Base-by-base conservation (phyloP, 148 eudicot genomes). In the Chenopodium album region DNA sequence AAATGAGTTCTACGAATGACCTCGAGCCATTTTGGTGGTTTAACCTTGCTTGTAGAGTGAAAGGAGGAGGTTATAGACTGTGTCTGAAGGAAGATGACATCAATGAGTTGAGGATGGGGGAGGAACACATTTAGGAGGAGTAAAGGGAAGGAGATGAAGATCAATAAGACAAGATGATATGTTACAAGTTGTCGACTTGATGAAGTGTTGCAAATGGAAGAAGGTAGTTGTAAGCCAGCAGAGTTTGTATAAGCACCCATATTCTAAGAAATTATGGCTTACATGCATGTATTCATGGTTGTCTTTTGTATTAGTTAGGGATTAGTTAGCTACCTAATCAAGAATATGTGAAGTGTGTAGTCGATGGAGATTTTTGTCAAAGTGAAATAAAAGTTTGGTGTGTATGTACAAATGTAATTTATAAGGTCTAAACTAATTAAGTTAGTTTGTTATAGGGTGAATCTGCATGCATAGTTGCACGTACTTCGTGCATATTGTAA, bases 21-120 rank as follows among this genome's bases (percentile, higher is more conserved):
- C 41, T 85, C 74, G 34, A 84, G 84, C 97, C 97, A 92, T 31
- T 67, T 84, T 1, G 94, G 92, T 46, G 73, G 81, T 48, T 60
- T 79, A 9, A 73, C 46, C 31, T 48, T 60, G 66, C 70, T 74
- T 37, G 66, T 23, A 7, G 37, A 63, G 44, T 7, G 44, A 5
- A 41, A 41, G 44, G 44, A 41, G 44, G 44, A 41, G 11, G 71
- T 31, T 28, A 31, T 73, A 10, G 48, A 37, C 32, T 19, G 82
- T n/a, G 56, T 77, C 52, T 62, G 85, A 4, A 83, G 80, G 16
- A 19, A 85, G 41, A 67, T 26, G 29, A 78, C 19, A 5, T 81
- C 69, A 46, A 74, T 22, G 9, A 69, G 78, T 13, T 73, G 88
- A 28, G 76, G 71, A 12, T 66, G 75, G 26, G 82, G 75, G 60